phyloP scores from a whole-genome alignment of 345 rosid species.

The Clarkia xantiana region DNA sequence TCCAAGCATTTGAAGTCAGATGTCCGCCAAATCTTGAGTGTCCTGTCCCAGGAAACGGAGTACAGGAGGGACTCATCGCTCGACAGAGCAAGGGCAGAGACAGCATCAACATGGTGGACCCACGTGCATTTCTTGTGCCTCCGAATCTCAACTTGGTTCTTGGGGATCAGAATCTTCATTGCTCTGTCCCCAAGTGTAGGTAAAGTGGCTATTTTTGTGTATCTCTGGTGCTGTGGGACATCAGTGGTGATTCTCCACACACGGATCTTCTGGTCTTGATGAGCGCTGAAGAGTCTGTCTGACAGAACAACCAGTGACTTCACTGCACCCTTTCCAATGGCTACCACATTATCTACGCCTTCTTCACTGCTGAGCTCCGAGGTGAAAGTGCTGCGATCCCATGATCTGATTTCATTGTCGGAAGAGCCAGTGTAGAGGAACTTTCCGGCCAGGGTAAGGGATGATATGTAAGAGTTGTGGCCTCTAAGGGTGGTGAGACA shows the following conservation, averaged over 20 bases:
- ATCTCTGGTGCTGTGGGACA: constrained; percentile 22
- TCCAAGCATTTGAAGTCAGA: constrained; percentile 70
- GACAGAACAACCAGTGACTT: constrained; percentile 52
- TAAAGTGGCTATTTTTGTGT: constrained; percentile 55
- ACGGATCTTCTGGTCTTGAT: constrained; percentile 89
- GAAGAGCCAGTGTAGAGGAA: constrained; percentile 61
- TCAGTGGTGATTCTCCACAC: constrained; percentile 53
- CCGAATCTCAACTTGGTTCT: constrained; percentile 51
- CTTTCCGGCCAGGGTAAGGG: constrained; percentile 44
- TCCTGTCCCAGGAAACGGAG: constrained; percentile 90
- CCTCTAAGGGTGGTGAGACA: constrained; percentile 55
- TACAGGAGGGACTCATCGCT: constrained; percentile 53
- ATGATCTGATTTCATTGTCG: constrained; percentile 45
- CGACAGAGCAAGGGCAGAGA: constrained; percentile 66
- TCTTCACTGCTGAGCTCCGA: constrained; percentile 13
- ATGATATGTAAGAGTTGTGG: constrained; percentile 48
- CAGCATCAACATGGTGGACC: constrained; percentile 78
- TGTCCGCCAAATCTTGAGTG: constrained; percentile 81
- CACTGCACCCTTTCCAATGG: constrained; percentile 55
- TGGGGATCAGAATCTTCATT: constrained; percentile 36
- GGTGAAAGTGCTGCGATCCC: constrained; percentile 29
- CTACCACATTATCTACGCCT: constrained; percentile 13
- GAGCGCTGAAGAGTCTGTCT: constrained; percentile 78
- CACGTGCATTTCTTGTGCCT: constrained; percentile 72
- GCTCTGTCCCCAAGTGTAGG: constrained; percentile 78